These are phyloP conservation scores for Termitomyces sp. DNA, from an alignment of 768 basidiomycete species.

Conservation along the genomic window DNA sequence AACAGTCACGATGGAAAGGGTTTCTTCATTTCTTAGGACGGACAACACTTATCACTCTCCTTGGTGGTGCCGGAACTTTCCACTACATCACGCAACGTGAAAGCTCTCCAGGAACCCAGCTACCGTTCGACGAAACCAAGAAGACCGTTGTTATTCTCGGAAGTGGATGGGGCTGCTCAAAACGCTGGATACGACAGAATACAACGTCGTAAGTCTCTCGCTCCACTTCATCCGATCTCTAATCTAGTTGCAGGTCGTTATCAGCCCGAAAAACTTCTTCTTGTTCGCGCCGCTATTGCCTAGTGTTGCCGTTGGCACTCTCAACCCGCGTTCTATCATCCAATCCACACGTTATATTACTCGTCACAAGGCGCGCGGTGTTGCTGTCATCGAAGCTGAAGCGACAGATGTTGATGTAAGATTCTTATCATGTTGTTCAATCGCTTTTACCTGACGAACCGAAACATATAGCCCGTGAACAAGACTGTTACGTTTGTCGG, in stretches of 20 bases:
- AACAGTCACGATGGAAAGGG: slow-evolving; percentile 33
- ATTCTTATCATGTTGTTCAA: neutral
- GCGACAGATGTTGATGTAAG: slow-evolving; percentile 83
- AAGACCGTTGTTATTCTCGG: slow-evolving; percentile 94
- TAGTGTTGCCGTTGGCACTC: slow-evolving; percentile 92
- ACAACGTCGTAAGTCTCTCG: slow-evolving; percentile 76
- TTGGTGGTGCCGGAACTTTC: slow-evolving; percentile 55
- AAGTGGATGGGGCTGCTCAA: slow-evolving; percentile 97
- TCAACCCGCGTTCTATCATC: slow-evolving; percentile 80
- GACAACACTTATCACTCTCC: slow-evolving; percentile 62
- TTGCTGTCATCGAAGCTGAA: slow-evolving; percentile 91
- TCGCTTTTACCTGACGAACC: neutral
- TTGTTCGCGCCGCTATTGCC: slow-evolving; percentile 96
- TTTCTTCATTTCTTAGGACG: slow-evolving; percentile 63
- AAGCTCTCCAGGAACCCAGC: slow-evolving; percentile 75
- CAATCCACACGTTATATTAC: slow-evolving; percentile 91
- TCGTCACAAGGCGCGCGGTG: slow-evolving; percentile 83
- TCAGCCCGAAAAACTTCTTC: slow-evolving; percentile 98
- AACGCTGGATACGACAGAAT: slow-evolving; percentile 83
- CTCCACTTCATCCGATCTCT: neutral
- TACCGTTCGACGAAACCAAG: slow-evolving; percentile 82
- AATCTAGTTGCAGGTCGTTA: slow-evolving; percentile 55
- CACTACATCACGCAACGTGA: slow-evolving; percentile 78
- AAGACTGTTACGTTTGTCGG: slow-evolving; percentile 93
- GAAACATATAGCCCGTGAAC: slow-evolving; percentile 56